Evolutionary conservation across 2,329 filamentous ascomycete species (phyloP).

Genomic region (Pochonia chlamydosporia): DNA sequence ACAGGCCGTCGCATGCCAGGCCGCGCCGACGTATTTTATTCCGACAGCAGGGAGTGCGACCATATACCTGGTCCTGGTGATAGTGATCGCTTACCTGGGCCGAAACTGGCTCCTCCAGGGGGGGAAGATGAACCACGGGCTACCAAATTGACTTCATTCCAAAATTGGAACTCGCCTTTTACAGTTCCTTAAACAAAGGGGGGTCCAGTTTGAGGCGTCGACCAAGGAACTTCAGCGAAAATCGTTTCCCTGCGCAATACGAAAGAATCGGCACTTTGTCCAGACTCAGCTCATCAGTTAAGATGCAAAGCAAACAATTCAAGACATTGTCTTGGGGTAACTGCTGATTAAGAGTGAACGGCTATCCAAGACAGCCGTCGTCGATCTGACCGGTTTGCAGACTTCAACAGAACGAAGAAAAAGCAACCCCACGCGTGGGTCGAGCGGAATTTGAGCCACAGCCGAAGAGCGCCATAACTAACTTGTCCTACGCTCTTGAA

Average conservation of each 20-base stretch:
- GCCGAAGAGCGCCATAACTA: background rate
- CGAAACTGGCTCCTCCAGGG: background rate
- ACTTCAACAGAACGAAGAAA: background rate
- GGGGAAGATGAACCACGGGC: background rate
- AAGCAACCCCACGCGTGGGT: background rate
- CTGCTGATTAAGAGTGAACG: background rate
- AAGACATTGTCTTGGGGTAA: conserved; percentile 3
- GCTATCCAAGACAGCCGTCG: background rate
- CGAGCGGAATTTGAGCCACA: background rate
- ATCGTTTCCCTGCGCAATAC: no score
- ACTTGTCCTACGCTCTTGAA: background rate
- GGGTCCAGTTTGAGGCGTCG: no score
- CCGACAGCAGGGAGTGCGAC: no score
- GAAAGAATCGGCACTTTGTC: no score
- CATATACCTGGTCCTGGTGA: background rate
- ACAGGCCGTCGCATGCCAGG: background rate
- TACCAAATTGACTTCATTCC: background rate
- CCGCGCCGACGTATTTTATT: no score
- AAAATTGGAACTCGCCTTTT: no score
- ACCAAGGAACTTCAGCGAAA: background rate
- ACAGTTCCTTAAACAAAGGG: no score
- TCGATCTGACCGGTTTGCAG: background rate
- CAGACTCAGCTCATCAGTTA: background rate
- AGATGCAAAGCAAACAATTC: conserved; percentile 1
- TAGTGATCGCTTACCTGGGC: background rate